These are phyloP conservation scores for Talaromyces atroroseus DNA, from an alignment of 2,329 filamentous ascomycete genomes.

Conservation along the genomic window DNA sequence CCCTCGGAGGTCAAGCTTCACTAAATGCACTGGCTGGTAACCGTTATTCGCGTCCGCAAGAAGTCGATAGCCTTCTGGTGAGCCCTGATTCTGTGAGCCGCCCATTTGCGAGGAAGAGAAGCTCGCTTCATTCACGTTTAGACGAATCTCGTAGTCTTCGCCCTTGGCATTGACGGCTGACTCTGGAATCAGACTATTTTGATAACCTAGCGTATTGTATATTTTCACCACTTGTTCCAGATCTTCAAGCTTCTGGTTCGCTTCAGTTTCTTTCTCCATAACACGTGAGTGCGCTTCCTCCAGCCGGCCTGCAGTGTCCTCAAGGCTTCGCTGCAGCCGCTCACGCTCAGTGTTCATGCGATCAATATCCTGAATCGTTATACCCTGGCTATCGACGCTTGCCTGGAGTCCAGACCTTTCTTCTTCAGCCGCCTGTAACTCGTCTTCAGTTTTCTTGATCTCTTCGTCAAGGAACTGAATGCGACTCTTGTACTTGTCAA, in stretches of 20 bases:
- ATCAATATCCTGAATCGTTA: conserved; percentile 97
- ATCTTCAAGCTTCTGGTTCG: conserved; percentile 78
- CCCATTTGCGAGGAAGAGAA: conserved; percentile 61
- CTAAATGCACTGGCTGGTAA: conserved; percentile 81
- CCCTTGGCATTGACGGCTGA: conserved; percentile 82
- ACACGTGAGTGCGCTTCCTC: conserved; percentile 82
- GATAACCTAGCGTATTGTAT: conserved; percentile 92
- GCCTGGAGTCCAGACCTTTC: conserved; percentile 76
- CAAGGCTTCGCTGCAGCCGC: conserved; percentile 81
- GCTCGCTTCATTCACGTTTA: conserved; percentile 76
- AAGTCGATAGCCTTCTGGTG: conserved; percentile 64
- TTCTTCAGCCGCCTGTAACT: conserved; percentile 73
- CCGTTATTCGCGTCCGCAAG: conserved; percentile 76
- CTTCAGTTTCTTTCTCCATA: conserved; percentile 81
- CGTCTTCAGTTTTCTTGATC: conserved; percentile 68
- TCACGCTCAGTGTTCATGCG: conserved; percentile 96
- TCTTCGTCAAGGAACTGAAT: conserved; percentile 81
- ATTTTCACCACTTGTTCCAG: conserved; percentile 83
- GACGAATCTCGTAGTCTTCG: conserved; percentile 73
- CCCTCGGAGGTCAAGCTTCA: conserved; percentile 83
- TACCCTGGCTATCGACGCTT: conserved; percentile 84
- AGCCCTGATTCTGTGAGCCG: conserved; percentile 44
- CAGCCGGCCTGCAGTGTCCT: conserved; percentile 66
- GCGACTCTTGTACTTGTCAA: conserved; percentile 80
- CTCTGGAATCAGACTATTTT: conserved; percentile 81